phyloP scores from a whole-genome alignment of 495 filamentous ascomycete species.

The Antarctomyces pellizariae region DNA sequence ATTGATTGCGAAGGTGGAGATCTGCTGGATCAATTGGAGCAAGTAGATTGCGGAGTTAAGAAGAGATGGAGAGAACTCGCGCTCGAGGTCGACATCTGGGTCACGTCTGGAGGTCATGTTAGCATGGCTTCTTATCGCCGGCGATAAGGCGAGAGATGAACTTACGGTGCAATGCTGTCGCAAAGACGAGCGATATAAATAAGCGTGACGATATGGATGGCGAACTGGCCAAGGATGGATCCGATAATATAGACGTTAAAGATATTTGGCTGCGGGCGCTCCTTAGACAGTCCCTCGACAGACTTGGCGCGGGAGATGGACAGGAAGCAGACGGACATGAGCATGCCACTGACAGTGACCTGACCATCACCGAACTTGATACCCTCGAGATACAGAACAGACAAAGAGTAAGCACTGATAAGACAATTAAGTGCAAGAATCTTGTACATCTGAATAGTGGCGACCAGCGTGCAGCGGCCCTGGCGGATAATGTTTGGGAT shows the following conservation, averaged over 20 bases:
- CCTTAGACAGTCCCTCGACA: slow-evolving; percentile 87
- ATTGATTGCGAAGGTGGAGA: slow-evolving; percentile 98
- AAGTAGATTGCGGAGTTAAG: slow-evolving; percentile 96
- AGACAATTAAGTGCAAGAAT: slow-evolving; percentile 95
- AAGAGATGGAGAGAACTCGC: slow-evolving; percentile 82
- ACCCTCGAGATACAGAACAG: slow-evolving; percentile 87
- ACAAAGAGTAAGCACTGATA: slow-evolving; percentile 93
- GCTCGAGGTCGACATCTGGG: slow-evolving; percentile 67
- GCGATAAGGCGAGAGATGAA: slow-evolving; percentile 7
- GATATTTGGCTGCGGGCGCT: slow-evolving; percentile 93
- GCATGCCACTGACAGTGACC: slow-evolving; percentile 96
- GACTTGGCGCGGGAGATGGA: slow-evolving; percentile 88
- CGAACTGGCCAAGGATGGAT: slow-evolving; percentile 92
- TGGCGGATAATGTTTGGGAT: slow-evolving; percentile 97
- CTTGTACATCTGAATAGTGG: slow-evolving; percentile 99
- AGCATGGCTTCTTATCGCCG: slow-evolving; percentile 11
- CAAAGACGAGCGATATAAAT: slow-evolving; percentile 89
- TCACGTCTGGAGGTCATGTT: slow-evolving; percentile 29
- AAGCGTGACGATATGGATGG: slow-evolving; percentile 79
- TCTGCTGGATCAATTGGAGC: slow-evolving; percentile 94
- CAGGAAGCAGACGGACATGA: slow-evolving; percentile 99
- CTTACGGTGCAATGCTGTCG: slow-evolving; percentile 58
- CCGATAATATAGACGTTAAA: slow-evolving; percentile 99
- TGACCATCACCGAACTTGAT: slow-evolving; percentile 99
- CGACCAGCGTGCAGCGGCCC: slow-evolving; percentile 87